phyloP scores from a whole-genome alignment of 208 protist genomes.

The Porcisia deanei region DNA sequence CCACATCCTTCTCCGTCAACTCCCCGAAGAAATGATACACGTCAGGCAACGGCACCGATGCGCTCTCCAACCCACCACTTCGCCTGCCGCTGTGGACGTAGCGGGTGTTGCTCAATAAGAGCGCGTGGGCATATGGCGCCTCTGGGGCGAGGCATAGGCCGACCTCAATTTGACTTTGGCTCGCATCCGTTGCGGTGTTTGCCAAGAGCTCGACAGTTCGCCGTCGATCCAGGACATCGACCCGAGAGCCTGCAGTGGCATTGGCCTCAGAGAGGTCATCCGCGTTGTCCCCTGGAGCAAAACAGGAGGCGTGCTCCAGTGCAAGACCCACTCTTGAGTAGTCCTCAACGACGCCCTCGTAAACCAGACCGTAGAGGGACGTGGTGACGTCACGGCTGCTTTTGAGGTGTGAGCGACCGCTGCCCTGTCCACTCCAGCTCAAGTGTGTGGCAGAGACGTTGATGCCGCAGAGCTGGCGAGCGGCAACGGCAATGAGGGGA shows the following conservation, averaged over 20 bases:
- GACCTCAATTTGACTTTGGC: conserved; percentile 15
- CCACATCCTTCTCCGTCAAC: conserved; percentile 48
- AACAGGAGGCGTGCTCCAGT: conserved; percentile 41
- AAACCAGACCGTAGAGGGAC: conserved; percentile 48
- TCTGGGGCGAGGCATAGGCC: conserved; percentile 44
- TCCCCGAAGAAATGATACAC: conserved; percentile 52
- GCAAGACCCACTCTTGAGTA: conserved; percentile 53
- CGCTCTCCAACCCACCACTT: conserved; percentile 19
- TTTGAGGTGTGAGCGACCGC: conserved; percentile 1
- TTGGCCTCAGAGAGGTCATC: not conserved
- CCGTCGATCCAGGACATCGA: not conserved
- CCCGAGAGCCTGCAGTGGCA: not conserved
- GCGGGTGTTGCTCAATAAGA: conserved; percentile 42
- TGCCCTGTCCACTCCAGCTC: conserved; percentile 18
- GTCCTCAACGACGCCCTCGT: conserved; percentile 65
- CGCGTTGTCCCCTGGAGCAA: not conserved
- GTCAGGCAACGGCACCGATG: conserved; percentile 10
- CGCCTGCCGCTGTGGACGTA: conserved; percentile 52
- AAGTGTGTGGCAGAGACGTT: conserved; percentile 20
- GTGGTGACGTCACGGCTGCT: conserved; percentile 13
- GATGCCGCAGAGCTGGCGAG: conserved; percentile 11
- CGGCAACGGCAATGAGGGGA: conserved; percentile 41
- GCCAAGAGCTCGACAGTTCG: conserved; percentile 7
- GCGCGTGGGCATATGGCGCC: conserved; percentile 62
- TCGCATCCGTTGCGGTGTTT: conserved; percentile 9